Evolutionary conservation across 495 filamentous ascomycete species (phyloP).

Genomic region (Letharia lupina): DNA sequence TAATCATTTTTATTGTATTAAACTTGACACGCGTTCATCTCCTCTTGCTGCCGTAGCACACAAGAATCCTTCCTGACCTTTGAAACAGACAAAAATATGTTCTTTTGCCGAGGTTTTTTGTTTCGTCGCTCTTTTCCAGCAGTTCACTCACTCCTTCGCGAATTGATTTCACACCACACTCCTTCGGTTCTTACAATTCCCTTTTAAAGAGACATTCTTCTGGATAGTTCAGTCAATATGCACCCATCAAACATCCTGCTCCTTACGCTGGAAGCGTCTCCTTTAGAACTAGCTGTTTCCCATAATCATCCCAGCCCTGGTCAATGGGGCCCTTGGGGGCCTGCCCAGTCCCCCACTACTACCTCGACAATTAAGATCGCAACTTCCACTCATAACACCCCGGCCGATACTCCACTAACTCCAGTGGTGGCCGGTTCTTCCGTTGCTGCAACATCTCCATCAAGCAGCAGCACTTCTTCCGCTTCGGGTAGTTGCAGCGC

Average conservation of each 20-base stretch:
- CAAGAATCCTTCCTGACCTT: too few species aligned
- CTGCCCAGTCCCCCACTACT: not conserved
- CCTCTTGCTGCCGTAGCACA: too few species aligned
- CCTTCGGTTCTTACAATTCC: not conserved
- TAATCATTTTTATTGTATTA: too few species aligned
- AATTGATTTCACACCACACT: not conserved
- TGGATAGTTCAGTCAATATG: not conserved
- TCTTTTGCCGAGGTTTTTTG: too few species aligned
- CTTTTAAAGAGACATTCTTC: not conserved
- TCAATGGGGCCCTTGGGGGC: not conserved
- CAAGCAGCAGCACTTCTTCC: not conserved
- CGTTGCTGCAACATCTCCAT: not conserved
- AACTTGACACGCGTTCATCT: too few species aligned
- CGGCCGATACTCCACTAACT: not conserved
- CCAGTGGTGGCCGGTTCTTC: too few species aligned
- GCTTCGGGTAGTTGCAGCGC: not conserved
- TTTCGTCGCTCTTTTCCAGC: not conserved
- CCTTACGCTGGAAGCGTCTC: not conserved
- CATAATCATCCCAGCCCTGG: not conserved
- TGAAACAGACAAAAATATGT: too few species aligned
- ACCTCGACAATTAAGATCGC: not conserved
- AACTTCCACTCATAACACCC: not conserved
- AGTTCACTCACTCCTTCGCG: not conserved
- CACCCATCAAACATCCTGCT: not conserved
- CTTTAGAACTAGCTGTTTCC: not conserved